These are phyloP conservation scores for Ilyonectria sp. DNA, from an alignment of 2,329 filamentous ascomycete genomes.

Conservation along the genomic window DNA sequence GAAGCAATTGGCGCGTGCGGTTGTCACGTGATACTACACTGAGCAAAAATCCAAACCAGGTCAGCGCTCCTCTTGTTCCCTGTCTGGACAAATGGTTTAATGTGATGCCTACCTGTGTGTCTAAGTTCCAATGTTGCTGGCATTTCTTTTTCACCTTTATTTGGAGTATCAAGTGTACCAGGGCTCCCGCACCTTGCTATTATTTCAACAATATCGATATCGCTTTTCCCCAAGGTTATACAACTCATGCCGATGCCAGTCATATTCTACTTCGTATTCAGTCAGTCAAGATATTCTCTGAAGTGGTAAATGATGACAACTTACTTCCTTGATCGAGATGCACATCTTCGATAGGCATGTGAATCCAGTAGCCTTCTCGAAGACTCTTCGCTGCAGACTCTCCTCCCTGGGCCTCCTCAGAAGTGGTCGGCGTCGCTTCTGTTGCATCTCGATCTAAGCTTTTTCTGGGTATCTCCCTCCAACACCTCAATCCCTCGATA, in stretches of 20 bases:
- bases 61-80: background rate
- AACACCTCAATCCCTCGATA: conserved; percentile 37
- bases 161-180: background rate
- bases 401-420: background rate
- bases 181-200: background rate
- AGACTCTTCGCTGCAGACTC: background rate
- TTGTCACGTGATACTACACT: background rate
- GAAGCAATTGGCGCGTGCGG: background rate
- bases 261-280: conserved; percentile 20
- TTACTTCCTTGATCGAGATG: conserved; percentile 25
- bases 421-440: background rate
- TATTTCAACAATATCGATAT: conserved; percentile 27
- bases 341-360: conserved; percentile 32
- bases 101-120: background rate
- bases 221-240: conserved; percentile 29
- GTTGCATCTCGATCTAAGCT: background rate
- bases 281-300: background rate
- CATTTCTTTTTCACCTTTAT: background rate
- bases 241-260: conserved; percentile 26
- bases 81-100: background rate
- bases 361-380: conserved; percentile 38
- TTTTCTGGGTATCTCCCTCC: conserved; percentile 29
- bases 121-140: background rate
- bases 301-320: background rate
- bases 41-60: background rate